Base-by-base conservation (phyloP, 257 asterid genomes). In the Perilla frutescens region DNA sequence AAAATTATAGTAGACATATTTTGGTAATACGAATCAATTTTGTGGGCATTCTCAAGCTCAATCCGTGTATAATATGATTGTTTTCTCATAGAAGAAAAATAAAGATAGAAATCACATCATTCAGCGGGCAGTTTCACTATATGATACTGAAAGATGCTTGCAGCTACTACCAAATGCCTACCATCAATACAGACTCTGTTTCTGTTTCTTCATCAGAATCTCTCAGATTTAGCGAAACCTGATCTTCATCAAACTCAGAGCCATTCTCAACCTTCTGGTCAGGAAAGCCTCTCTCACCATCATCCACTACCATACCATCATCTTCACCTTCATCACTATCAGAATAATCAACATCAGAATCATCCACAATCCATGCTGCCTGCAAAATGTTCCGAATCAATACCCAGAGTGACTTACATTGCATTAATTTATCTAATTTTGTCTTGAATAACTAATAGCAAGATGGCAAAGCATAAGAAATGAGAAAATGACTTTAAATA, bases 311-410 rank as follows among this genome's bases (percentile, higher is more conserved):
- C 98, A 95, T 90, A 57, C 86, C 90, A 81, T 91, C 93, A 68
- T 80, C 89, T 74, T 61, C 98, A 67, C 66, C 87, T 26, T 82
- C 96, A 77, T 93, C 96, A 59, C 87, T 79, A 70, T 82, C 94
- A 40, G 90, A 72, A 80, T 76, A 51, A 32, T 92, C 97, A 72
- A 31, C 82, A 53, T 87, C 96, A 1, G 96, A 90, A 78, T 85
- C 90, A 53, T 94, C 97, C 53, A 85, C 89, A 79, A 92, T 92
- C 99, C 99, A 95, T 76, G 99, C 93, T 68, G 99, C 96, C 99
- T 95, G 91, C 51, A 85, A 66, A 51, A 58, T 58, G 45, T 54
- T 62, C 56, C 66, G 72, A 32, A 68, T 37, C n/a, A 70, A 57
- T 58, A 66, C 31, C 59, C 7, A 66, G 39, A 12, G 69, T 66